Conservation (phyloP, 805 yeast genomes). For the Ogataea zsoltii region DNA sequence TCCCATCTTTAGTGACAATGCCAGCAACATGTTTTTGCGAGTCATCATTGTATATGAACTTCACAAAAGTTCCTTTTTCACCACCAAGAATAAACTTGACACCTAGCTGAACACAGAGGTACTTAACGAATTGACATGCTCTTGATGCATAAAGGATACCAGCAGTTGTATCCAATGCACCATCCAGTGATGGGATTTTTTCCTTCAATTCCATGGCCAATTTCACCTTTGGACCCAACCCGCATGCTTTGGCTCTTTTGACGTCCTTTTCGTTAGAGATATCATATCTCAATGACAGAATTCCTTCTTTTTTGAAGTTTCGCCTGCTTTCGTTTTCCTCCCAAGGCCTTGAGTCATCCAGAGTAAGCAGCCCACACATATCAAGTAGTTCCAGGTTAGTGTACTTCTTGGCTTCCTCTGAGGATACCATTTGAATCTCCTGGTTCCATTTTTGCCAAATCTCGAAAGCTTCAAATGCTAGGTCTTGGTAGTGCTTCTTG, state of each 20-base stretch:
- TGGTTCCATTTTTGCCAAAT: slow-evolving; percentile 29
- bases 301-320: slow-evolving; percentile 29
- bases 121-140: slow-evolving; percentile 33
- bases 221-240: slow-evolving; percentile 29
- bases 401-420: slow-evolving; percentile 26
- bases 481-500: slow-evolving; percentile 35
- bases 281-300: slow-evolving; percentile 32
- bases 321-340: slow-evolving; percentile 27
- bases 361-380: slow-evolving; percentile 30
- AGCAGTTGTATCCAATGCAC: slow-evolving; percentile 33
- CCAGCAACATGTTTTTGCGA: slow-evolving; percentile 29
- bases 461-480: slow-evolving; percentile 31
- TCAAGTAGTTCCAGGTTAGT: slow-evolving; percentile 28
- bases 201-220: slow-evolving; percentile 20
- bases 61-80: slow-evolving; percentile 29
- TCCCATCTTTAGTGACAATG: slow-evolving; percentile 29
- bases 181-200: slow-evolving; percentile 20
- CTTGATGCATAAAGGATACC: slow-evolving; percentile 39
- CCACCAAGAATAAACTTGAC: slow-evolving; percentile 37
- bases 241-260: slow-evolving; percentile 33
- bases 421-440: slow-evolving; percentile 25
- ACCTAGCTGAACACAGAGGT: slow-evolving; percentile 31
- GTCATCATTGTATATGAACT: slow-evolving; percentile 21
- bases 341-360: slow-evolving; percentile 29
- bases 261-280: slow-evolving; percentile 32